Conservation (phyloP, 352 stramenopile species). For the Pythium periplocum region DNA sequence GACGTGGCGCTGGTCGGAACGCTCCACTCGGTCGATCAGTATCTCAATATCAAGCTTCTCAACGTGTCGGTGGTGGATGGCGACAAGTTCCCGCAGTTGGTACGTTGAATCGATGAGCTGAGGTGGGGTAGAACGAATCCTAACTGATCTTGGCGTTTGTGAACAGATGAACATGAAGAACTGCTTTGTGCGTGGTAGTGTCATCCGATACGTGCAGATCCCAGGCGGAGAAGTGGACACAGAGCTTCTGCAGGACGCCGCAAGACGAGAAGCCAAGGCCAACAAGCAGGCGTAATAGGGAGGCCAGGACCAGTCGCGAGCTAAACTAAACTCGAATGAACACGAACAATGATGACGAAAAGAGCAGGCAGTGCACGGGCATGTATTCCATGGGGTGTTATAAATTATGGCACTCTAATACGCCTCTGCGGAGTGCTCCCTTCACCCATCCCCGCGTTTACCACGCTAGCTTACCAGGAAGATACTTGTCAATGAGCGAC, state of each 20-base stretch:
- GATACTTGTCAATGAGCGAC: slow-evolving; percentile 90
- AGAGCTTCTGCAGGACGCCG: slow-evolving; percentile 89
- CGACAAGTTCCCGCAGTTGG: slow-evolving; percentile 96
- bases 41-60: slow-evolving; percentile 98
- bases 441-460: slow-evolving; percentile 15
- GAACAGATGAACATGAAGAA: slow-evolving; percentile 93
- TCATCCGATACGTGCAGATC: slow-evolving; percentile 99
- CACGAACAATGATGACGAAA: no score
- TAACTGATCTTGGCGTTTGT: no score
- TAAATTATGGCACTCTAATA: neutral
- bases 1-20: slow-evolving; percentile 95
- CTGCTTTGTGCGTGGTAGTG: slow-evolving; percentile 97
- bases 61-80: slow-evolving; percentile 95
- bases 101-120: slow-evolving; percentile 15
- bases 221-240: slow-evolving; percentile 95
- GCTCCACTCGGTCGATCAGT: slow-evolving; percentile 98
- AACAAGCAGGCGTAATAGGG: slow-evolving; percentile 57
- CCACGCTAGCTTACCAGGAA: slow-evolving; percentile 69
- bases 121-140: no score
- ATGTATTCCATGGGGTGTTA: neutral
- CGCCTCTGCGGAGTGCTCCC: neutral
- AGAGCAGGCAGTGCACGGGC: no score
- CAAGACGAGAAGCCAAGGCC: slow-evolving; percentile 59
- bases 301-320: neutral
- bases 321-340: no score